These are phyloP conservation scores for Scorias spongiosa DNA, from an alignment of 2,329 filamentous ascomycete genomes.

Conservation along the genomic window DNA sequence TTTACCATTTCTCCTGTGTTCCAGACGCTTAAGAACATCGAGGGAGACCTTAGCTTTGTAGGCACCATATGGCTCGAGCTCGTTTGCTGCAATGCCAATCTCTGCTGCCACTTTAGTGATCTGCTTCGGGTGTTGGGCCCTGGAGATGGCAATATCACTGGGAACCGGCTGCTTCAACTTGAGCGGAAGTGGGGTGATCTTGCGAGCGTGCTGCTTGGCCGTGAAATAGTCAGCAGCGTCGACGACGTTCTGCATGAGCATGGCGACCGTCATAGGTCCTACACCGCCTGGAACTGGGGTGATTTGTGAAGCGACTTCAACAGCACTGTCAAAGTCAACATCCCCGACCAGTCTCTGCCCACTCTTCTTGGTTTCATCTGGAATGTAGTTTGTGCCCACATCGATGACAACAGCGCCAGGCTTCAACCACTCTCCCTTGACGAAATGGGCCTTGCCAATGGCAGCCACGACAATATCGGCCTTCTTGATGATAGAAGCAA, in stretches of 20 bases:
- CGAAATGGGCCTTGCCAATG: constrained; percentile 72
- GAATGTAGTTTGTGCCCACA: constrained; percentile 91
- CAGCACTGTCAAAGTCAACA: constrained; percentile 77
- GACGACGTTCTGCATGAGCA: constrained; percentile 92
- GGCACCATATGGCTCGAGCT: constrained; percentile 86
- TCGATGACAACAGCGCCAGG: constrained; percentile 91
- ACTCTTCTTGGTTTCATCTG: constrained; percentile 79
- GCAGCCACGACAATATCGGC: constrained; percentile 87
- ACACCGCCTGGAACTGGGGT: constrained; percentile 95
- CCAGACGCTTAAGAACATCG: constrained; percentile 62
- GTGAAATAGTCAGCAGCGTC: constrained; percentile 71
- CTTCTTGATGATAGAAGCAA: constrained; percentile 59
- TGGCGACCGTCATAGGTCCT: constrained; percentile 96
- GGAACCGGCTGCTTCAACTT: constrained; percentile 69
- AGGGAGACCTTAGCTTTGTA: constrained; percentile 95
- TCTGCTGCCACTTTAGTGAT: constrained; percentile 76
- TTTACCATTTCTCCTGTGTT: constrained; percentile 73
- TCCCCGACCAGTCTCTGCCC: constrained; percentile 87
- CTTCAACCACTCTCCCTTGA: constrained; percentile 94
- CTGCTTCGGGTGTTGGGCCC: constrained; percentile 78
- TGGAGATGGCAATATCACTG: constrained; percentile 88
- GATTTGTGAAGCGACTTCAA: constrained; percentile 76
- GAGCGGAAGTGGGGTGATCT: constrained; percentile 68
- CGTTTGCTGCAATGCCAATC: constrained; percentile 71
- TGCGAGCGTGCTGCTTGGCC: constrained; percentile 65